phyloP scores from a whole-genome alignment of 768 basidiomycete species.

The Rhizopogon vulgaris region DNA sequence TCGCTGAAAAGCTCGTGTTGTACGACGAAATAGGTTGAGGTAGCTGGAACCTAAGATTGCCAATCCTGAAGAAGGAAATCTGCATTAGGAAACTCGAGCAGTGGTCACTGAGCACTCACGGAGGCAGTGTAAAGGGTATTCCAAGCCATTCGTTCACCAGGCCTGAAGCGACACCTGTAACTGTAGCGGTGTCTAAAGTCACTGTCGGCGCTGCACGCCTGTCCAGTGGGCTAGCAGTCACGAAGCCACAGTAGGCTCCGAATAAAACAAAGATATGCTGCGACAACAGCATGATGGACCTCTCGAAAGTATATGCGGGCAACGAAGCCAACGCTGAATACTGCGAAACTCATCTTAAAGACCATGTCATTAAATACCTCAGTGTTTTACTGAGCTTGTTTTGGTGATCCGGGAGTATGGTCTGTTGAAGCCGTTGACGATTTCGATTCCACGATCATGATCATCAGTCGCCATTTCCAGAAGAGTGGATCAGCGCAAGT shows the following conservation, averaged over 20 bases:
- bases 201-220: constrained; percentile 13
- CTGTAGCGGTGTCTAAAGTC: constrained; percentile 21
- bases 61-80: constrained; percentile 15
- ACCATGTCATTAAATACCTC: background rate
- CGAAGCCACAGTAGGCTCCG: background rate
- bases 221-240: background rate
- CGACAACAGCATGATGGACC: background rate
- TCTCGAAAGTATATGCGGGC: background rate
- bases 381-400: background rate
- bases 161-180: constrained; percentile 21
- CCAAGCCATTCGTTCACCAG: constrained; percentile 29
- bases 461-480: too few relatives aligned
- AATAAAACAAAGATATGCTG: background rate
- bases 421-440: background rate
- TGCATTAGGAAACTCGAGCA: background rate
- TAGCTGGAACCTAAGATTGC: constrained; percentile 29
- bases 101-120: constrained; percentile 20
- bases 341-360: background rate
- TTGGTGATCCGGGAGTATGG: background rate
- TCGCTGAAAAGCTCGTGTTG: constrained; percentile 28
- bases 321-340: background rate
- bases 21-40: constrained; percentile 25
- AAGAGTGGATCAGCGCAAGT: too few relatives aligned
- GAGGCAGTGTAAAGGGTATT: constrained; percentile 35
- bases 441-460: background rate